phyloP scores from a whole-genome alignment of 495 filamentous ascomycete species.

The Penicillium alfredii region DNA sequence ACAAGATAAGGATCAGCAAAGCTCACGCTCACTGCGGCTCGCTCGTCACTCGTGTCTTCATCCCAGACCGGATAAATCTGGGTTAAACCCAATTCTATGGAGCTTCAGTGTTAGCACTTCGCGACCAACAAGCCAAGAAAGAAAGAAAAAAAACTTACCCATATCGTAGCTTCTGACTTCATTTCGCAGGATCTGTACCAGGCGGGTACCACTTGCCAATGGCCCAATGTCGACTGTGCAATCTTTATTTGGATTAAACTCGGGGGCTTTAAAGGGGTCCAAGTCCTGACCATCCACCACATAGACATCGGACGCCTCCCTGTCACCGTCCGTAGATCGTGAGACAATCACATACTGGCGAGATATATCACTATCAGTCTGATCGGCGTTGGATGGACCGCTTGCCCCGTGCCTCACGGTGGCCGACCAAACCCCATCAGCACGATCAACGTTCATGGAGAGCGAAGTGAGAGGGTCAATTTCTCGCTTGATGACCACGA shows the following conservation, averaged over 20 bases:
- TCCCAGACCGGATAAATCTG: conserved; percentile 90
- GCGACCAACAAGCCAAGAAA: conserved; percentile 5
- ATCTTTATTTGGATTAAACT: conserved; percentile 85
- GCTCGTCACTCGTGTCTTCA: conserved; percentile 75
- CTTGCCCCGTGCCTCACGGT: conserved; percentile 14
- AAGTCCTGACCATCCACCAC: conserved; percentile 21
- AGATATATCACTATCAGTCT: conserved; percentile 39
- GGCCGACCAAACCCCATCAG: conserved; percentile 34
- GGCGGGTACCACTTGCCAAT: conserved; percentile 63
- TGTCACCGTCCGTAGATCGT: conserved; percentile 24
- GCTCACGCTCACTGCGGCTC: conserved; percentile 70
- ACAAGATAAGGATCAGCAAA: conserved; percentile 86
- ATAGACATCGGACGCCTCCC: conserved; percentile 39
- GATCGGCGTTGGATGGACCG: conserved; percentile 38
- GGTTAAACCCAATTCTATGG: conserved; percentile 69
- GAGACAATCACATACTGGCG: conserved; percentile 37
- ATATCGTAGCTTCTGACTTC: conserved; percentile 85
- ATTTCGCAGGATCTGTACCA: conserved; percentile 77
- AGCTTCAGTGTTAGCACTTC: neutral
- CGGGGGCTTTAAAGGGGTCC: conserved; percentile 44
- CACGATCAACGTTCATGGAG: conserved; percentile 35
- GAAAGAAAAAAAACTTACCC: conserved; percentile 47
- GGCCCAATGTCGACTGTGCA: conserved; percentile 75
- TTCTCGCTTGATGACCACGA: conserved; percentile 69
- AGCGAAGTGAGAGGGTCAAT: conserved; percentile 64